These are phyloP conservation scores for Sporisorium sorghi DNA, from an alignment of 1,284 basidiomycete genomes.

Conservation along the genomic window DNA sequence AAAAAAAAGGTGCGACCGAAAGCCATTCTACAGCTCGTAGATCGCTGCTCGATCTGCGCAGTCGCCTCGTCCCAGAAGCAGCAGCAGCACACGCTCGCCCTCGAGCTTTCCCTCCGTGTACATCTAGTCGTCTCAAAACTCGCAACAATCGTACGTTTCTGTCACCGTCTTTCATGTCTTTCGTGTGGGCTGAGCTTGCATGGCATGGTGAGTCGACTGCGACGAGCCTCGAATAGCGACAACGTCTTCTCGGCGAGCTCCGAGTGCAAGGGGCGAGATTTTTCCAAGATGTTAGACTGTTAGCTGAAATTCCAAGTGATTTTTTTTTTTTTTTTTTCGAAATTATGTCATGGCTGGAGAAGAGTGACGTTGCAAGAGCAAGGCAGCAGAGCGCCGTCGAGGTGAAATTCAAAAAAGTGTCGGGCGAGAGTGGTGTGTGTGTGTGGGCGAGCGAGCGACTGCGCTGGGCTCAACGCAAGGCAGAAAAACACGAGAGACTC, in stretches of 20 bases:
- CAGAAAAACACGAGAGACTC: background rate
- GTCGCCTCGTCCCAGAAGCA: no score
- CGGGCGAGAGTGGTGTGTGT: conserved; percentile 10
- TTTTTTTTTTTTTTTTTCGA: background rate
- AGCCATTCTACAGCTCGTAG: background rate
- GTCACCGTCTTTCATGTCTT: background rate
- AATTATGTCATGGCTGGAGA: conserved; percentile 1
- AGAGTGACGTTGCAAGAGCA: background rate
- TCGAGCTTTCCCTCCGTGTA: conserved; percentile 6
- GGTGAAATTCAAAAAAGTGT: conserved; percentile 1
- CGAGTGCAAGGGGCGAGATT: background rate
- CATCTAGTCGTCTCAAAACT: background rate
- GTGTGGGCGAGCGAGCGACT: background rate
- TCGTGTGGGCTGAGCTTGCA: background rate
- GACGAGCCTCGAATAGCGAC: background rate
- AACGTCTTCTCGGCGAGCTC: no score
- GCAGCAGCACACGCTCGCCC: no score
- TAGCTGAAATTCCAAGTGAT: no score
- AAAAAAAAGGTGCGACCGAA: conserved; percentile 2
- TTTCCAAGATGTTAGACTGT: background rate
- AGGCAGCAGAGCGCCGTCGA: background rate
- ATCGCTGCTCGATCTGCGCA: background rate
- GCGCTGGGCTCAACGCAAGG: background rate
- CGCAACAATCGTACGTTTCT: background rate
- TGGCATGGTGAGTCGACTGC: background rate